A percentile compares a stretch with the other conserved stretches of the same genome.
Conservation (phyloP, 441 rosid genomes). For the Arabidopsis lyrata region DNA sequence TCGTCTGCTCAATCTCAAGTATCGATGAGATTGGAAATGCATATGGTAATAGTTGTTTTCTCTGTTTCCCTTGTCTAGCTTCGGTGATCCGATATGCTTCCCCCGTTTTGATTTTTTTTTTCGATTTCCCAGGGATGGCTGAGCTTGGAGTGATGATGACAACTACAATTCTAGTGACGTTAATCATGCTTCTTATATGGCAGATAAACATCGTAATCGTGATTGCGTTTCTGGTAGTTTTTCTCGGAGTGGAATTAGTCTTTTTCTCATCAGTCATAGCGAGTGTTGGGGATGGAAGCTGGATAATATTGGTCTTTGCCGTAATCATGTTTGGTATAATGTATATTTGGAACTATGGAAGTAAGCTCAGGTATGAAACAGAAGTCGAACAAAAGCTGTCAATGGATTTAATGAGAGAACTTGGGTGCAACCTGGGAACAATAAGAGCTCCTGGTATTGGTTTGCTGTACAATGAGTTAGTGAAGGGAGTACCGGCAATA, state of each 20-base stretch:
- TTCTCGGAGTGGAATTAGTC: slow-evolving; percentile 80
- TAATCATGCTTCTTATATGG: slow-evolving; percentile 99
- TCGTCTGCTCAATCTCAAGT: slow-evolving; percentile 83
- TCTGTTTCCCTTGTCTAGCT: slow-evolving; percentile 21
- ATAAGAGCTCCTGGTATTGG: slow-evolving; percentile 99
- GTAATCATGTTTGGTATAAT: slow-evolving; percentile 84
- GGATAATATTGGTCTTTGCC: slow-evolving; percentile 92
- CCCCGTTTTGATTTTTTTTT: slow-evolving; percentile 26
- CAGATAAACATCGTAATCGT: slow-evolving; percentile 87
- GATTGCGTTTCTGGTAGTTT: slow-evolving; percentile 64
- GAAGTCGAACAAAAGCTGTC: slow-evolving; percentile 92
- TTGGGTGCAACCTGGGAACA: slow-evolving; percentile 94
- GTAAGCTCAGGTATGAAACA: slow-evolving; percentile 95
- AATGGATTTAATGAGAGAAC: slow-evolving; percentile 88
- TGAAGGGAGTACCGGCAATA: slow-evolving; percentile 92
- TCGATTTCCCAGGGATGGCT: slow-evolving; percentile 75
- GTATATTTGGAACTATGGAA: slow-evolving; percentile 97
- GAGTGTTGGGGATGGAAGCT: slow-evolving; percentile 89
- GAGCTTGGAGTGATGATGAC: slow-evolving; percentile 99
- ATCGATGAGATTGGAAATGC: slow-evolving; percentile 95
- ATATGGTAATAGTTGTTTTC: slow-evolving; percentile 66
- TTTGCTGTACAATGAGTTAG: slow-evolving; percentile 92
- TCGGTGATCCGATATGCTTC: slow-evolving; percentile 18
- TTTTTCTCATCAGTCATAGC: slow-evolving; percentile 91
- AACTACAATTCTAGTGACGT: slow-evolving; percentile 85